Evolutionary conservation across 441 rosid species (phyloP).

Genomic region (Jatropha multifida): DNA sequence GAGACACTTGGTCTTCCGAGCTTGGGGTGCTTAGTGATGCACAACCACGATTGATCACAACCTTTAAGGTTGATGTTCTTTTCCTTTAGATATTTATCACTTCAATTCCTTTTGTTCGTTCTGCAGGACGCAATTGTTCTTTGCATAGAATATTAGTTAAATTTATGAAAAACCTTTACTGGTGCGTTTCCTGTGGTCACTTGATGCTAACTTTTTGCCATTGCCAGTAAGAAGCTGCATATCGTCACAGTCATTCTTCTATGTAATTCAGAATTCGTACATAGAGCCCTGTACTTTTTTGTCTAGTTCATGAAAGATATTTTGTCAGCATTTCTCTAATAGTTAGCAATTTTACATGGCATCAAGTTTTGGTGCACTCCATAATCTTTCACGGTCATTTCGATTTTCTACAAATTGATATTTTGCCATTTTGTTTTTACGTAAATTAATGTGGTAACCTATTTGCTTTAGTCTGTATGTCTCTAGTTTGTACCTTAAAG

Average conservation of each 20-base stretch:
- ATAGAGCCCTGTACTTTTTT: neutral
- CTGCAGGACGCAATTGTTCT: neutral
- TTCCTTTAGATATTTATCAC: constrained; percentile 1
- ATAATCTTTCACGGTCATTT: neutral
- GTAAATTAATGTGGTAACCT: neutral
- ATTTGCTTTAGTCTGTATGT: neutral
- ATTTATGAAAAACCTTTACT: neutral
- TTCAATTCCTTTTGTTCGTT: neutral
- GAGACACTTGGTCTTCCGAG: constrained; percentile 97
- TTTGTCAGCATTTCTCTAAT: neutral
- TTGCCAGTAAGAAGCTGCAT: neutral
- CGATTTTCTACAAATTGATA: neutral
- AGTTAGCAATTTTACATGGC: neutral
- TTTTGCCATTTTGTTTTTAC: neutral
- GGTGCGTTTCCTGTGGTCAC: neutral
- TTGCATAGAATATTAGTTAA: neutral
- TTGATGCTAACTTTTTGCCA: neutral
- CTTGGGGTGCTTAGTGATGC: constrained; percentile 85
- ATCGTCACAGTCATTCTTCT: neutral
- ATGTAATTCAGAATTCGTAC: neutral
- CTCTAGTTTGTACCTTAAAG: neutral
- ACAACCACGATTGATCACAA: constrained; percentile 87
- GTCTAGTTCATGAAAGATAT: neutral
- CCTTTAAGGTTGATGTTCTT: constrained; percentile 60
- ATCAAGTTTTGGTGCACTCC: neutral